These are phyloP conservation scores for Phaeosphaeria sp. DNA, from an alignment of 2,329 filamentous ascomycete genomes.

Conservation along the genomic window DNA sequence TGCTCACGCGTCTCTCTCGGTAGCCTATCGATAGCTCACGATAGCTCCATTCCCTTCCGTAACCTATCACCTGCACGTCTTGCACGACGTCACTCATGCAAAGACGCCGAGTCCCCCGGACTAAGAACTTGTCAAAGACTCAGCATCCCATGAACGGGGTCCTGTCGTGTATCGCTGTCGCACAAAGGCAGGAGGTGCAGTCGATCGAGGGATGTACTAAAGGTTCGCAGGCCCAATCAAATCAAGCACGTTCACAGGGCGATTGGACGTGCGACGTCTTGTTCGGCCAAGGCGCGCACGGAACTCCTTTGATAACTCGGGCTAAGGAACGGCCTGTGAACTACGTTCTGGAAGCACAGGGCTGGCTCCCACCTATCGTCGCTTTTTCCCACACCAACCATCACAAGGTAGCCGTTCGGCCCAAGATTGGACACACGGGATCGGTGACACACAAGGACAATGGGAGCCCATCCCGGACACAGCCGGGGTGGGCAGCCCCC, in stretches of 20 bases:
- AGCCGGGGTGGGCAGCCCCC: conserved; percentile 10
- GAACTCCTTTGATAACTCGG: conserved; percentile 13
- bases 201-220: background rate
- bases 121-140: conserved; percentile 5
- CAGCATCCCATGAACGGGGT: conserved; percentile 3
- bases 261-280: conserved; percentile 19
- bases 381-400: conserved; percentile 20
- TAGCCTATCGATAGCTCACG: conserved; percentile 16
- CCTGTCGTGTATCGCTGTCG: conserved; percentile 13
- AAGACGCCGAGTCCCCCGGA: conserved; percentile 10
- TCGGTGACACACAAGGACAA: conserved; percentile 3
- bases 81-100: conserved; percentile 19
- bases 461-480: conserved; percentile 2
- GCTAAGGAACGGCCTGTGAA: conserved; percentile 24
- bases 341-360: conserved; percentile 8
- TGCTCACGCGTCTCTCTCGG: conserved; percentile 12
- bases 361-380: background rate
- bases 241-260: conserved; percentile 18
- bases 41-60: conserved; percentile 15
- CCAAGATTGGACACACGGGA: conserved; percentile 12
- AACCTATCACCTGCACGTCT: conserved; percentile 14
- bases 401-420: conserved; percentile 8
- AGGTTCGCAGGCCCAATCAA: conserved; percentile 22
- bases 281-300: conserved; percentile 1
- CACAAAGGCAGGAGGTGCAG: conserved; percentile 1